Evolutionary conservation across 306 rosid genomes (phyloP).

Genomic region (Cucurbita pepo): DNA sequence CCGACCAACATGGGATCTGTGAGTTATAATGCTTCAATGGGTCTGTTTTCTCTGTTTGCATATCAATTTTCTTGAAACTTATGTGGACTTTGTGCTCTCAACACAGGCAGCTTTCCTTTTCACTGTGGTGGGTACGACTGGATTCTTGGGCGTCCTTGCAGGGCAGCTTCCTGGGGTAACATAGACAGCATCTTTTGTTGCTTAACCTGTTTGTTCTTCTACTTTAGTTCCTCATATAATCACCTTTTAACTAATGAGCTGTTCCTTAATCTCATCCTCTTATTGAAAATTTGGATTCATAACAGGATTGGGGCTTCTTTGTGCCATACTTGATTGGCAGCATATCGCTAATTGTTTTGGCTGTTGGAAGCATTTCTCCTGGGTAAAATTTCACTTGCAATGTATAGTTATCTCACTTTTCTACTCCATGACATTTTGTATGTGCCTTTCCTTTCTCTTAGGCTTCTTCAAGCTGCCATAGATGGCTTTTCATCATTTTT

Average conservation of each 20-base stretch:
- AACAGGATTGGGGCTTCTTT: slow-evolving; percentile 94
- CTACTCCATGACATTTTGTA: not conserved
- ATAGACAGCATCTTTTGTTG: not conserved
- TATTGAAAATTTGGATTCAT: slow-evolving; percentile 14
- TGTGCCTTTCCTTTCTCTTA: slow-evolving; percentile 9
- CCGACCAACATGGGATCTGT: no score
- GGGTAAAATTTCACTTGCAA: slow-evolving; percentile 35
- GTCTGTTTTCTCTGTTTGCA: not conserved
- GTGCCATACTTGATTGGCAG: slow-evolving; percentile 84
- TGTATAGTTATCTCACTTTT: not conserved
- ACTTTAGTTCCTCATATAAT: not conserved
- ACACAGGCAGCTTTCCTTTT: slow-evolving; percentile 89
- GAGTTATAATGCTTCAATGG: not conserved
- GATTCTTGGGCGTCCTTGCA: slow-evolving; percentile 67
- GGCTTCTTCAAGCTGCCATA: slow-evolving; percentile 97
- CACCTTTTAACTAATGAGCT: not conserved
- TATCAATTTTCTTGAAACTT: not conserved
- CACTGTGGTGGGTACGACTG: slow-evolving; percentile 90
- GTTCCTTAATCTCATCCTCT: not conserved
- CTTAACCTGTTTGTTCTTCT: not conserved
- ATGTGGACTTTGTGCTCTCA: slow-evolving; percentile 2
- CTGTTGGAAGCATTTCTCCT: slow-evolving; percentile 83
- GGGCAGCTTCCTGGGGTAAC: slow-evolving; percentile 98
- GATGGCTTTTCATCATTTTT: slow-evolving; percentile 70
- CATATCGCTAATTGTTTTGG: slow-evolving; percentile 74